phyloP scores from a whole-genome alignment of 1,139 yeast species.

The Hemisphaericaspora xylanilytica region DNA sequence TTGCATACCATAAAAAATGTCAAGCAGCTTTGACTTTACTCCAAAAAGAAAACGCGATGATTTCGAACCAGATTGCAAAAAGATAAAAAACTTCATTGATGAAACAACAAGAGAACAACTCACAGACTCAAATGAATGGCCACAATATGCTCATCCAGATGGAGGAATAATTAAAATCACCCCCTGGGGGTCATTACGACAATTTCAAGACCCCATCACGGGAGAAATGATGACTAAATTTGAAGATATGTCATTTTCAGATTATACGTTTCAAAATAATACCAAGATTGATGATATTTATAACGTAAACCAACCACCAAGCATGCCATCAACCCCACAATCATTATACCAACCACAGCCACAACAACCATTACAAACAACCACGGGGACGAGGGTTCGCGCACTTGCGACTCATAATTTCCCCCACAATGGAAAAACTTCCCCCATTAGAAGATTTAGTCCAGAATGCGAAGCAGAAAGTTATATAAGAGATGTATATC shows the following conservation, averaged over 20 bases:
- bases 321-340: conserved; percentile 39
- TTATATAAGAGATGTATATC: conserved; percentile 43
- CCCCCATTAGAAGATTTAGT: conserved; percentile 21
- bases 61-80: conserved; percentile 13
- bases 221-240: conserved; percentile 42
- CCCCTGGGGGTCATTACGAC: conserved; percentile 55
- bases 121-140: conserved; percentile 49
- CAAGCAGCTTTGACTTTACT: conserved; percentile 16
- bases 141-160: conserved; percentile 60
- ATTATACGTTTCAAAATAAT: conserved; percentile 27
- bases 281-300: conserved; percentile 15
- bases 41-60: conserved; percentile 30
- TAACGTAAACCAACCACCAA: conserved; percentile 10
- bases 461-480: conserved; percentile 42
- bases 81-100: conserved; percentile 27
- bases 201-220: conserved; percentile 28
- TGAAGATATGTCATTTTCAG: conserved; percentile 43
- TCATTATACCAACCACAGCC: conserved; percentile 22
- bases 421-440: not conserved
- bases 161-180: conserved; percentile 65
- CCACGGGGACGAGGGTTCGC: not conserved
- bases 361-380: conserved; percentile 3
- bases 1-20: conserved; percentile 1
- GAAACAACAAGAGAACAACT: conserved; percentile 21
- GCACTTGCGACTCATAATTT: conserved; percentile 4